Percentiles rank a stretch among this genome's conserved stretches.
phyloP scores from a whole-genome alignment of 495 filamentous ascomycete species.

The Hyaloscypha variabilis region DNA sequence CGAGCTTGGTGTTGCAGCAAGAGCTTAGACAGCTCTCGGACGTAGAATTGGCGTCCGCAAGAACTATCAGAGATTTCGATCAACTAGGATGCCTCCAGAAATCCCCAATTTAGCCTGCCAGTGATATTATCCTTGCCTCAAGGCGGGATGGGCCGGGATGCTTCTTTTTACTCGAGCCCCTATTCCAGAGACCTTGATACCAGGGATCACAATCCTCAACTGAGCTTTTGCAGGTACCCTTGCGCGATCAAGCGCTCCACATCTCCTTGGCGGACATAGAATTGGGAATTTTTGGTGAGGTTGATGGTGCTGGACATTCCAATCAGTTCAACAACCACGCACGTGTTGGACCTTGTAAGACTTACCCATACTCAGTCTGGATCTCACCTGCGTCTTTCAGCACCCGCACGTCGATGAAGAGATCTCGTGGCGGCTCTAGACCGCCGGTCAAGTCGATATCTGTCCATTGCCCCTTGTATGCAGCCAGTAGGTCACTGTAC shows the following conservation, averaged over 20 bases:
- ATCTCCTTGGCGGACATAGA: constrained; percentile 95
- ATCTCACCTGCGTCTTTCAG: constrained; percentile 98
- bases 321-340: constrained; percentile 9
- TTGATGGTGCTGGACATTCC: constrained; percentile 74
- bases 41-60: not conserved
- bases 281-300: constrained; percentile 96
- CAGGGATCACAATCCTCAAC: constrained; percentile 49
- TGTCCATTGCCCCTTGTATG: constrained; percentile 98
- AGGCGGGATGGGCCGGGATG: no score
- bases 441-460: constrained; percentile 96
- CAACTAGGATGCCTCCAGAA: not conserved
- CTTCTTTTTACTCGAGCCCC: not conserved
- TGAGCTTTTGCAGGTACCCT: constrained; percentile 93
- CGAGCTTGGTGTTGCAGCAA: not conserved
- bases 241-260: constrained; percentile 94
- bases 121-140: not conserved
- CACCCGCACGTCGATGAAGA: constrained; percentile 97
- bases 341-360: not conserved
- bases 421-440: constrained; percentile 89
- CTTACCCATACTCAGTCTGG: constrained; percentile 96
- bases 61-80: not conserved
- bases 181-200: not conserved
- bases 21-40: not conserved
- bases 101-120: not conserved
- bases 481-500: constrained; percentile 89